These are phyloP conservation scores for Echeveria elegans DNA, from an alignment of 164 flowering plant species.

Conservation along the genomic window DNA sequence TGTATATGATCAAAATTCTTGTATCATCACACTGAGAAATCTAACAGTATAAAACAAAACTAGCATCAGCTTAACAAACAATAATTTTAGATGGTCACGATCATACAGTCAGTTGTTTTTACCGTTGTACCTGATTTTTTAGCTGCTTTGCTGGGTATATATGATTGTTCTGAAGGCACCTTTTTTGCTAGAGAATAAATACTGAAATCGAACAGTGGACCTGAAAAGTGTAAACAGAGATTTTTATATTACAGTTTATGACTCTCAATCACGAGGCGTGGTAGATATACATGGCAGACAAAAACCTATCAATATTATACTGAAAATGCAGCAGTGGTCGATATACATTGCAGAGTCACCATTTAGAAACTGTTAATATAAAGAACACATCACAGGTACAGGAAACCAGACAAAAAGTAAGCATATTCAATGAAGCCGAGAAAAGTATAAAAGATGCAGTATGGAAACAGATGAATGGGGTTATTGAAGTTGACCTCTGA, in stretches of 20 bases:
- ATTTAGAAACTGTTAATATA: background rate
- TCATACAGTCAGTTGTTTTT: too few species aligned
- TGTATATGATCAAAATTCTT: background rate
- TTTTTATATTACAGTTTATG: background rate
- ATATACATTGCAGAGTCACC: background rate
- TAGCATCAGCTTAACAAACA: background rate
- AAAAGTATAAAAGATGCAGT: too few species aligned
- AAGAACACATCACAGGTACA: background rate
- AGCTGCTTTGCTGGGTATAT: background rate
- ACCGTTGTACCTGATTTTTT: too few species aligned
- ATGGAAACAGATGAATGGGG: background rate
- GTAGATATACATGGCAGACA: background rate
- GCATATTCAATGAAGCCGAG: background rate
- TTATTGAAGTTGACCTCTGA: background rate
- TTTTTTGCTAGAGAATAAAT: background rate
- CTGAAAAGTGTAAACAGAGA: background rate
- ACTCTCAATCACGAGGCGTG: background rate
- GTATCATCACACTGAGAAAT: background rate
- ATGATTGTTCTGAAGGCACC: background rate
- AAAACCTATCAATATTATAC: background rate
- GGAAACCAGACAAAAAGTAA: background rate
- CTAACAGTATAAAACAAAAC: background rate
- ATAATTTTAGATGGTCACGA: background rate
- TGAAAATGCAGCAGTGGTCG: background rate
- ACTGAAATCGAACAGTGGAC: background rate